Evolutionary conservation across 306 rosid genomes (phyloP), one percentile per base, ranked within the genome.

Genomic region (Boehmeria nivea): DNA sequence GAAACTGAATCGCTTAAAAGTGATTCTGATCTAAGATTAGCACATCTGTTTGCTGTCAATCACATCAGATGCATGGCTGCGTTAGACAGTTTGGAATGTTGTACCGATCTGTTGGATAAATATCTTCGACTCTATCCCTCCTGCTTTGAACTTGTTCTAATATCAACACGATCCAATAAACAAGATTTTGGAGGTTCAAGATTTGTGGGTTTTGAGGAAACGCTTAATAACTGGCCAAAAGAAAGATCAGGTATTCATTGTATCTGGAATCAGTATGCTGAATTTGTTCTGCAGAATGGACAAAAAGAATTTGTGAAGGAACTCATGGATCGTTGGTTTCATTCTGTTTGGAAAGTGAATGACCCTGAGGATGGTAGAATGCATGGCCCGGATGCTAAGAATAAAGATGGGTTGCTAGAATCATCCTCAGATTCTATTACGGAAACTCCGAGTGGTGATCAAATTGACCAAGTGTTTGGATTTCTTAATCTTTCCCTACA

Each of bases 201-300:
- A 60, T 72, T 73, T 62, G 38, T 40, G 57, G 95, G 84, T 18
- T 87, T 91, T 58, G 93, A 91, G 83, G 85, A 84, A 46, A 82
- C 77, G 44, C 75, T 87, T 51, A 58, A 38, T 50, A 70, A 69
- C 68, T 87, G 98, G 98, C 89, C 89, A 18, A 84, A 80, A 59
- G 75, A 76, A 64, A 75, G 71, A 60, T 96, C 96, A 33, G 98
- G 98, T 31, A 56, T 91, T 58, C 89, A 87, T 3, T 80, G 91
- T 73, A 76, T 91, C 61, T 91, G 98, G 98, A 82, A 91, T 69
- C 96, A 91, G 61, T 91, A 84, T 42, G 77, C 80, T 60, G 88
- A 81, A 65, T 72, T 65, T 66, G 81, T 80, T 19, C 66, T 91
- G 64, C 76, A 64, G 57, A 68, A 76, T 65, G 79, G 56, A 61